Evolutionary conservation across 257 asterid species (phyloP).

Genomic region (Nicotiana sylvestris): DNA sequence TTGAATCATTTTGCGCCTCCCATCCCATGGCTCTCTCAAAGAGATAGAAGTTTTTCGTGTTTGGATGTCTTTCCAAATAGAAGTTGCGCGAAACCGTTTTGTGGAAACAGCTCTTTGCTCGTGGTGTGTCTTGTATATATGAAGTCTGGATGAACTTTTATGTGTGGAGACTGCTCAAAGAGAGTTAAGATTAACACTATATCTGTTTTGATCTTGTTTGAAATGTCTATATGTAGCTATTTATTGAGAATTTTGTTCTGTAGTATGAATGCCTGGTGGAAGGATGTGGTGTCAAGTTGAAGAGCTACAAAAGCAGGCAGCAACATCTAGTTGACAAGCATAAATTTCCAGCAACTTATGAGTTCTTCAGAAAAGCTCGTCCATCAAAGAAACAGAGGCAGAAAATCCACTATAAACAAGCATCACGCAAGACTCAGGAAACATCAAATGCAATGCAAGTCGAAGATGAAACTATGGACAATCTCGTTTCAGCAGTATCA

Average conservation of each 20-base stretch:
- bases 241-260: conserved; percentile 4
- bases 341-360: conserved; percentile 72
- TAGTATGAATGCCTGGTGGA: conserved; percentile 97
- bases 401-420: conserved; percentile 39
- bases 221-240: background rate
- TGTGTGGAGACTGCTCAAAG: background rate
- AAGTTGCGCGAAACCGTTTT: background rate
- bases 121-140: background rate
- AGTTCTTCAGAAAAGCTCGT: conserved; percentile 72
- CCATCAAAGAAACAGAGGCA: conserved; percentile 88
- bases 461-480: conserved; percentile 62
- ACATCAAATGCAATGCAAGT: conserved; percentile 61
- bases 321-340: conserved; percentile 91
- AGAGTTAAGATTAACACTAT: background rate
- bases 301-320: conserved; percentile 83
- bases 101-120: background rate
- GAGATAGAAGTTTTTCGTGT: background rate
- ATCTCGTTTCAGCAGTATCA: conserved; percentile 77
- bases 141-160: background rate
- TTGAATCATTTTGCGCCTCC: background rate
- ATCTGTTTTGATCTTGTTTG: background rate
- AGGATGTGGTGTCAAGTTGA: conserved; percentile 80
- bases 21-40: background rate
- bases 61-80: background rate
- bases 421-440: conserved; percentile 28